phyloP scores from a whole-genome alignment of 495 filamentous ascomycete genomes.

The Extremus antarcticus region DNA sequence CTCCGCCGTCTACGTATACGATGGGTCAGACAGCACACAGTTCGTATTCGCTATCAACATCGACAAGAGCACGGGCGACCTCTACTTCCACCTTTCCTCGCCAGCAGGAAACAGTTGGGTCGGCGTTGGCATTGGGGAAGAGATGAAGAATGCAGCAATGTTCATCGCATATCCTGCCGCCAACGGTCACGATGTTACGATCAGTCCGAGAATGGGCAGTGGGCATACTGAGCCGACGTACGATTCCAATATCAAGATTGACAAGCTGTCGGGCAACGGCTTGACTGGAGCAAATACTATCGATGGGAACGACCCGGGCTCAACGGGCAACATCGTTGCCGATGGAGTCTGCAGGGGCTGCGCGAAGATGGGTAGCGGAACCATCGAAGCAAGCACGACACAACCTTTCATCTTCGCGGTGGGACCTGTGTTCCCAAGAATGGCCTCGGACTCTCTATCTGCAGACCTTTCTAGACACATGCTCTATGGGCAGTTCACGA shows the following conservation, averaged over 20 bases:
- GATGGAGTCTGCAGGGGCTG: conserved; percentile 41
- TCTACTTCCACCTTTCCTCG: conserved; percentile 40
- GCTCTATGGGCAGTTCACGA: conserved; percentile 43
- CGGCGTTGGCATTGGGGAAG: conserved; percentile 41
- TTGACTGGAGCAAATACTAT: conserved; percentile 17
- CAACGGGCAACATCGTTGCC: conserved; percentile 1
- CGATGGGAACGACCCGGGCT: background rate
- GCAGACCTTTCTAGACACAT: conserved; percentile 32
- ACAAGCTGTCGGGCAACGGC: background rate
- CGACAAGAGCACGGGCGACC: conserved; percentile 32
- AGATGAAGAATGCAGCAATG: conserved; percentile 44
- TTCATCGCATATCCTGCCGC: conserved; percentile 39
- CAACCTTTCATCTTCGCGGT: conserved; percentile 48
- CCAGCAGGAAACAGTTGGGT: conserved; percentile 35
- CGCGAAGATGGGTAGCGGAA: conserved; percentile 31
- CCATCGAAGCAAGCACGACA: conserved; percentile 27
- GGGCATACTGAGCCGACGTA: conserved; percentile 29
- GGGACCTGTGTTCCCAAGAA: conserved; percentile 23
- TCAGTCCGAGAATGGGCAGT: conserved; percentile 18
- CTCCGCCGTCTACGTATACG: conserved; percentile 30
- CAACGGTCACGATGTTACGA: conserved; percentile 8
- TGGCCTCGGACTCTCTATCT: background rate
- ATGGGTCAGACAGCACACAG: conserved; percentile 16
- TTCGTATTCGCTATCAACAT: conserved; percentile 39
- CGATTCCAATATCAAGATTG: conserved; percentile 27